Percentiles rank a stretch among this genome's conserved stretches.
Evolutionary conservation across 2,329 filamentous ascomycete species (phyloP).

Genomic region (Achaetomium macrosporum): DNA sequence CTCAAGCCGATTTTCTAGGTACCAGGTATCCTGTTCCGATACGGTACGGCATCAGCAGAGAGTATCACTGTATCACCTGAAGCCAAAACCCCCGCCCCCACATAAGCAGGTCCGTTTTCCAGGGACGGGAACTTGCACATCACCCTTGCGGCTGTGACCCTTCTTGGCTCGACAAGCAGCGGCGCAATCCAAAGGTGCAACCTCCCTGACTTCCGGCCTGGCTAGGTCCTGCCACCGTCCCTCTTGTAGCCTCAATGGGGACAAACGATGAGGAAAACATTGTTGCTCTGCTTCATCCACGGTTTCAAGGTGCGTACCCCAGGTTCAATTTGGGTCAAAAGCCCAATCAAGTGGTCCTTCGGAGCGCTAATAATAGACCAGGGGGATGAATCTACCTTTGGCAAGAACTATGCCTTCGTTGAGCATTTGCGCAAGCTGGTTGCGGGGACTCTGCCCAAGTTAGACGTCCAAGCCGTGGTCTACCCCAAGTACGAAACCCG

Average conservation of each 20-base stretch:
- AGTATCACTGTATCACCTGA: too few relatives aligned
- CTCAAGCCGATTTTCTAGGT: too few relatives aligned
- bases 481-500: slow-evolving; percentile 81
- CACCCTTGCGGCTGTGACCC: too few relatives aligned
- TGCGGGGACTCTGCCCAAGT: slow-evolving; percentile 58
- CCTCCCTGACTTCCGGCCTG: too few relatives aligned
- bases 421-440: slow-evolving; percentile 62
- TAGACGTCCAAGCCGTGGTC: slow-evolving; percentile 61
- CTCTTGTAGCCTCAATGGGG: slow-evolving; percentile 26
- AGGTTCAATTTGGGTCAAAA: neutral
- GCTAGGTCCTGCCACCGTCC: neutral
- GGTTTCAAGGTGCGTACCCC: slow-evolving; percentile 67
- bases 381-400: slow-evolving; percentile 76
- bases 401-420: slow-evolving; percentile 59
- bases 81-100: too few relatives aligned
- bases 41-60: too few relatives aligned
- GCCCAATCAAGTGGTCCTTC: too few relatives aligned
- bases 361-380: slow-evolving; percentile 28
- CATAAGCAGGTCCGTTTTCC: too few relatives aligned
- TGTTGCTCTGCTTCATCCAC: slow-evolving; percentile 79
- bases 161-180: too few relatives aligned
- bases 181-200: too few relatives aligned
- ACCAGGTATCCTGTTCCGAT: too few relatives aligned
- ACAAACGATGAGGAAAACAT: slow-evolving; percentile 64
- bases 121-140: too few relatives aligned